Evolutionary conservation across 2,329 filamentous ascomycete genomes (phyloP).

Genomic region (Cordyceps javanica): DNA sequence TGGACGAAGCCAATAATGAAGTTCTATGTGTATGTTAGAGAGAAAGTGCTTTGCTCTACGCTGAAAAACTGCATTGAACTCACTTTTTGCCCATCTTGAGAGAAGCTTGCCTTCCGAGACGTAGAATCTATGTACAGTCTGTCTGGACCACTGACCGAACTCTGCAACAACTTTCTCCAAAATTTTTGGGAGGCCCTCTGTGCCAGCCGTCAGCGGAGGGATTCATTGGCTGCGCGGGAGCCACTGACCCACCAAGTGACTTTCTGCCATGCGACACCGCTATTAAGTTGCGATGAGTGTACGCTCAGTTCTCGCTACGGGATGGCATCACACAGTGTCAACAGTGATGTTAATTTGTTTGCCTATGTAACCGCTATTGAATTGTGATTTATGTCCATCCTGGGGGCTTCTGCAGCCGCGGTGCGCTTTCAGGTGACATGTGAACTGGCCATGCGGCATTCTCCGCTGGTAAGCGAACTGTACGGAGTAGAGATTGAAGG

Average conservation of each 20-base stretch:
- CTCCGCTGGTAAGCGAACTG: neutral
- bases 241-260: neutral
- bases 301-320: too few relatives aligned
- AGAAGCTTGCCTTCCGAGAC: neutral
- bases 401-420: too few relatives aligned
- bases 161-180: conserved; percentile 1
- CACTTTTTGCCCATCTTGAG: conserved; percentile 18
- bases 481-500: too few relatives aligned
- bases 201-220: neutral
- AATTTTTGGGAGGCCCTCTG: conserved; percentile 4
- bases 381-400: too few relatives aligned
- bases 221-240: neutral
- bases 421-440: neutral
- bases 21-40: conserved; percentile 23
- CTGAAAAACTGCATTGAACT: neutral
- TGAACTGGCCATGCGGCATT: neutral
- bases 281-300: neutral
- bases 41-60: neutral
- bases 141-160: neutral
- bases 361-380: too few relatives aligned
- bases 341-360: neutral
- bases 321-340: neutral
- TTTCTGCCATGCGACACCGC: conserved; percentile 10
- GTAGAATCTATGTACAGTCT: neutral
- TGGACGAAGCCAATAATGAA: conserved; percentile 38